Base-by-base conservation (phyloP, 257 asterid genomes). In the Rehmannia glutinosa region DNA sequence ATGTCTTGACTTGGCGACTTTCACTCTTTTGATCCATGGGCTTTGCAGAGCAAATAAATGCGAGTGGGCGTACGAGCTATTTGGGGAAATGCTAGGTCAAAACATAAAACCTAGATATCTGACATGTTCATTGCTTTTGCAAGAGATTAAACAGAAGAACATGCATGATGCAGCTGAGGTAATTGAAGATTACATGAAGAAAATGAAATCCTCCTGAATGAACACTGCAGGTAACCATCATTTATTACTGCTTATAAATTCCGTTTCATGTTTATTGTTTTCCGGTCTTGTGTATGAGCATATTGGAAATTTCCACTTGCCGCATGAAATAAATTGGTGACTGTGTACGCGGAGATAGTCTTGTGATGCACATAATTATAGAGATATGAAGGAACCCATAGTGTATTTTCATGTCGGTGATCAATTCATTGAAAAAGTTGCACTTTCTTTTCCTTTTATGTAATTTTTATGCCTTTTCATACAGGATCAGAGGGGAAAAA, bases 21-120 rank as follows among this genome's bases (percentile, higher is more conserved):
- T 83, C 70, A 68, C 92, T 11, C 95, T 93, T 77, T 73, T 93
- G 79, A 90, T 88, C 28, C 96, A 88, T 57, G 97, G 96, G 24
- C 74, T 93, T 11, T 86, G 99, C 84, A 80, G 84, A 72, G 85
- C 76, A 23, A 77, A 78, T 59, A 77, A 84, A 66, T 77, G 84
- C 17, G 86, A 85, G 70, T 53, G 61, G 73, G 96, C 97, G 0
- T 90, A 86, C 77, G 57, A 68, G 67, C 72, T 88, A 11, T 90
- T 86, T 69, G 36, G 62, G 73, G 86, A 80, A 62, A 90, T 90
- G 99, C 59, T 85, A 27, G 74, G 73, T 62, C 87, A 85, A 65
- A 87, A 74, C 66, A 75, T 90, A 59, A 79, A 77, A 60, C 97
- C 99, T n/a, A 82, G 93, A 70, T 88, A 90, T 60, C 55, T 75